phyloP scores from a whole-genome alignment of 345 rosid species.

The Excoecaria cochinchinensis region DNA sequence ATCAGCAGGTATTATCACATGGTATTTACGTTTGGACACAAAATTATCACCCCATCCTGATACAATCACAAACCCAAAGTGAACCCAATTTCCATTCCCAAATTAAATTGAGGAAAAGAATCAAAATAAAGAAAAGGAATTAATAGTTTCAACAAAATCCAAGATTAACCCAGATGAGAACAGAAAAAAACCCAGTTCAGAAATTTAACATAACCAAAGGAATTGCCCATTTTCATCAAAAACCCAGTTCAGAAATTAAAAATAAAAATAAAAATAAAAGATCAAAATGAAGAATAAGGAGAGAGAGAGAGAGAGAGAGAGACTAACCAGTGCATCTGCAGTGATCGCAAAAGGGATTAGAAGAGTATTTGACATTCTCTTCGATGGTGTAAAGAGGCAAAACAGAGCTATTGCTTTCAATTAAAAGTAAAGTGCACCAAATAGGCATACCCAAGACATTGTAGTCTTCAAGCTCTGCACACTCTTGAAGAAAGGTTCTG shows the following conservation, averaged over 20 bases:
- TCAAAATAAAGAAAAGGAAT: conserved; percentile 3
- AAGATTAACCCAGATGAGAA: conserved; percentile 3
- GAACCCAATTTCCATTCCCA: not conserved
- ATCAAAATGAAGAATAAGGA: not conserved
- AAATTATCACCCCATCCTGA: conserved; percentile 82
- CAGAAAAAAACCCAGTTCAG: conserved; percentile 5
- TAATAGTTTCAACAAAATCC: not conserved
- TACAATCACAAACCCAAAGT: not conserved
- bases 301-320: not conserved
- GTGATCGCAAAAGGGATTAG: conserved; percentile 62
- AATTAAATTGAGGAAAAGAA: not conserved
- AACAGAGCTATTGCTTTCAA: conserved; percentile 39
- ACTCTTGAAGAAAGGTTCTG: conserved; percentile 47
- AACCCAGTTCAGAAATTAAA: conserved; percentile 4
- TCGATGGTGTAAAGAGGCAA: conserved; percentile 66
- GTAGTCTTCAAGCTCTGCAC: conserved; percentile 53
- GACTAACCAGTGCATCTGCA: conserved; percentile 65
- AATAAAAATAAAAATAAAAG: not conserved
- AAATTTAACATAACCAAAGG: too few species aligned
- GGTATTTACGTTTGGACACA: conserved; percentile 67
- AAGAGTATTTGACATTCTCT: conserved; percentile 44
- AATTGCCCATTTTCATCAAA: not conserved
- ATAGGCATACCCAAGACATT: conserved; percentile 48
- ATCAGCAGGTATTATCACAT: conserved; percentile 61
- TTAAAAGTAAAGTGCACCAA: conserved; percentile 63